These are phyloP conservation scores for Auricularia sp. DNA, from an alignment of 768 basidiomycete species.

Conservation along the genomic window DNA sequence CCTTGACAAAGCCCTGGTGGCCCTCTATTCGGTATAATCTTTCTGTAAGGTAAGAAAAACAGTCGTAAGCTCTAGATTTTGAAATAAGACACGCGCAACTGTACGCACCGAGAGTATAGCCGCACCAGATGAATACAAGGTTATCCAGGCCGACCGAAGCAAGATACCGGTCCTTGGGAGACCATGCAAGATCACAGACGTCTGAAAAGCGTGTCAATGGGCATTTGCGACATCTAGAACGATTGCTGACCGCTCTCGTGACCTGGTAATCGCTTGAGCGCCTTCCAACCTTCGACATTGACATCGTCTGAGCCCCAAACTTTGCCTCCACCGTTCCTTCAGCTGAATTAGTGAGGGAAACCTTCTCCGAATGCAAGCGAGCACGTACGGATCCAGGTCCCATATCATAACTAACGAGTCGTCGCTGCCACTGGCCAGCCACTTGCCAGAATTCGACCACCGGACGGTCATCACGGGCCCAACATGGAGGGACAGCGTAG, in stretches of 20 bases:
- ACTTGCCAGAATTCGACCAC: constrained; percentile 90
- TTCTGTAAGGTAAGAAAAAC: constrained; percentile 33
- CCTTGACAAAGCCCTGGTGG: constrained; percentile 96
- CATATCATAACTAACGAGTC: constrained; percentile 94
- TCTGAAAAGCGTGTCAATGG: constrained; percentile 37
- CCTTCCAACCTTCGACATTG: constrained; percentile 97
- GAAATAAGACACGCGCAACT: no score
- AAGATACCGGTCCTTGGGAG: constrained; percentile 81
- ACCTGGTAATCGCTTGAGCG: constrained; percentile 79
- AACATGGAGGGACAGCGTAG: constrained; percentile 87
- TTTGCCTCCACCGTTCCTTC: constrained; percentile 68
- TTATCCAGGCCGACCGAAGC: constrained; percentile 93
- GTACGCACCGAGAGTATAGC: constrained; percentile 68
- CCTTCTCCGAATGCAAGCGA: not conserved
- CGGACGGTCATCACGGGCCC: constrained; percentile 85
- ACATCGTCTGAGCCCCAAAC: constrained; percentile 93
- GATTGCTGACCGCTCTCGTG: constrained; percentile 76
- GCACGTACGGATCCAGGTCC: constrained; percentile 88
- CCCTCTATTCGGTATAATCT: constrained; percentile 72
- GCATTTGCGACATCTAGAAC: not conserved
- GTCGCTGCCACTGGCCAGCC: constrained; percentile 93
- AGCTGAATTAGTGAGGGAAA: constrained; percentile 1
- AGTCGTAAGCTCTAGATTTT: no score
- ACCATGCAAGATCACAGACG: constrained; percentile 93
- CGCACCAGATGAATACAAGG: constrained; percentile 88